Base-by-base conservation (phyloP, 208 protist genomes). In the Leishmania braziliensis region DNA sequence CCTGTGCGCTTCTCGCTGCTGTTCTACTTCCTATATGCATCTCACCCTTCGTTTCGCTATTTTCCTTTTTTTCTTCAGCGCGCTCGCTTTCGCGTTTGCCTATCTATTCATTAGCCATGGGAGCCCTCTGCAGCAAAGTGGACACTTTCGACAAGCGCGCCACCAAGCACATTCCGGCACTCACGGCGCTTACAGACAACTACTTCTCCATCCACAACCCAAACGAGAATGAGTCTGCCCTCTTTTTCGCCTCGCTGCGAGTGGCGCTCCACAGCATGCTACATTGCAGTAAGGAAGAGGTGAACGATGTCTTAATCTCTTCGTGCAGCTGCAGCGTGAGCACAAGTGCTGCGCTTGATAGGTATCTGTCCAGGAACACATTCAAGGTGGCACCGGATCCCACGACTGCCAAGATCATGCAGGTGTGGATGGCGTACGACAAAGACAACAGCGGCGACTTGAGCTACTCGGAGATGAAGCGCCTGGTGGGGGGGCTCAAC, bases 371-470 rank as follows among this genome's bases (percentile, higher is more conserved):
- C 29, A 84, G 79, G 20, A 84, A 81, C 16, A 76, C 60, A 3
- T 29, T 50, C 14, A 78, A 63, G 29, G 79, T 90, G 2, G 69
- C 70, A 65, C 85, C 86, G 29, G 88, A 92, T 80, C 29, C 87
- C n/a, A 90, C 88, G 65, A 84, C 84, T 51, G 85, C 88, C 69
- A 92, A 88, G 77, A 83, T 93, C 63, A 93, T 94, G 90, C 84
- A 90, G 79, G 79, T 93, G 75, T 95, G 89, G 91, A 90, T 93
- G 86, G 85, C 75, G 56, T 91, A 92, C 78, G 88, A 93, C 85
- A 71, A 79, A 20, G 88, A 93, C 82, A 77, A 86, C 80, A 93
- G 88, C 75, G 91, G 93, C 50, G 88, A 92, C 60, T 86, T 95
- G 5, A 81, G 68, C 72, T 85, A 86, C 71, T 23, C 48, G 50